Evolutionary conservation across 306 rosid genomes (phyloP).

Genomic region (Vigna nakashimae): DNA sequence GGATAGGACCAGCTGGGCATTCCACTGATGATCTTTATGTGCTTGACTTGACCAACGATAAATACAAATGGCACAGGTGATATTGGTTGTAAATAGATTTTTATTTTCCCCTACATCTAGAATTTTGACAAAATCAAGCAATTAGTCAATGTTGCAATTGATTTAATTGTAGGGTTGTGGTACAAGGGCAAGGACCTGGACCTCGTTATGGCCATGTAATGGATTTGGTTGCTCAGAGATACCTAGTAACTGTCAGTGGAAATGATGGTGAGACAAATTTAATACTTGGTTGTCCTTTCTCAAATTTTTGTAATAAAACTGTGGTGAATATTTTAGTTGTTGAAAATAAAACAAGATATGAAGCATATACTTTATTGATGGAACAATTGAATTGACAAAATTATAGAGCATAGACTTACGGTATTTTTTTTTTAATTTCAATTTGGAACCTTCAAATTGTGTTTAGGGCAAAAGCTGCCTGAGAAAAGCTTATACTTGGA

Average conservation of each 20-base stretch:
- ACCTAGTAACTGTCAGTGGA: constrained; percentile 93
- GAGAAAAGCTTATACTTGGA: background rate
- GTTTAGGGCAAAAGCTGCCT: background rate
- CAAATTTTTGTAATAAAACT: constrained; percentile 2
- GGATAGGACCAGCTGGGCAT: constrained; percentile 99
- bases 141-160: constrained; percentile 31
- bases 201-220: constrained; percentile 99
- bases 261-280: constrained; percentile 82
- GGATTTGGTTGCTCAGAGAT: constrained; percentile 99
- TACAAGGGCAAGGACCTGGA: constrained; percentile 99
- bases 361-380: background rate
- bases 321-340: background rate
- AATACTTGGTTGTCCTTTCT: background rate
- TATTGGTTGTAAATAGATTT: constrained; percentile 38
- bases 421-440: background rate
- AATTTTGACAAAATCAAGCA: constrained; percentile 19
- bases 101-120: constrained; percentile 32
- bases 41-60: constrained; percentile 90
- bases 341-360: constrained; percentile 10
- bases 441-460: background rate
- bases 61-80: constrained; percentile 98
- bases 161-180: constrained; percentile 77
- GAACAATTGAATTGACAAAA: constrained; percentile 24
- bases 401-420: constrained; percentile 10
- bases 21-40: constrained; percentile 94